phyloP scores from a whole-genome alignment of 2,329 filamentous ascomycete genomes.

The Epichloe brachyelytri region DNA sequence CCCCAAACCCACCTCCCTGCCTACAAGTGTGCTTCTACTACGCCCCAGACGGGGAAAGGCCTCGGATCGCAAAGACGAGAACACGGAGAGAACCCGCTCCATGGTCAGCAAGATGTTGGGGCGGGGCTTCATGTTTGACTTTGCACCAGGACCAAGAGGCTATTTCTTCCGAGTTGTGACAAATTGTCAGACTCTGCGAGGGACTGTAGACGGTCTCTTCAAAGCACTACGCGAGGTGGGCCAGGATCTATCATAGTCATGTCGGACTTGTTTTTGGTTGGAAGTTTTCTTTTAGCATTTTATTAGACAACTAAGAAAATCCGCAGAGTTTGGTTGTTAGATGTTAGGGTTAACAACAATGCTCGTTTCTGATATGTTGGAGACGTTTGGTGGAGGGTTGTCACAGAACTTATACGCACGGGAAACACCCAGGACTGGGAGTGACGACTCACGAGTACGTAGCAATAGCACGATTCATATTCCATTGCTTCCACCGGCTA shows the following conservation, averaged over 20 bases:
- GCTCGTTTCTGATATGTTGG: no score
- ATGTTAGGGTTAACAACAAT: no score
- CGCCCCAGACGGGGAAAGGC: constrained; percentile 39
- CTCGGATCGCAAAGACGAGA: constrained; percentile 25
- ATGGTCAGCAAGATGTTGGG: constrained; percentile 34
- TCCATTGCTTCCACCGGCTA: no score
- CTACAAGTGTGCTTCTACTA: constrained; percentile 94
- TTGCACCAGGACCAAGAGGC: constrained; percentile 40
- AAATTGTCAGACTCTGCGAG: constrained; percentile 38
- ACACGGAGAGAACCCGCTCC: constrained; percentile 34
- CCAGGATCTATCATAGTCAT: constrained; percentile 5
- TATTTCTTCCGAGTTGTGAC: constrained; percentile 46
- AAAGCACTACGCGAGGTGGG: constrained; percentile 37
- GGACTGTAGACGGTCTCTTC: constrained; percentile 40
- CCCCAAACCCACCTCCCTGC: constrained; percentile 66
- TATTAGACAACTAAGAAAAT: no score
- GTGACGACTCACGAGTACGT: no score
- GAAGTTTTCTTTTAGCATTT: not conserved
- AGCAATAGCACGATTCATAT: no score
- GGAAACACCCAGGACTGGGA: no score
- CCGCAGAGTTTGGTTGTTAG: not conserved
- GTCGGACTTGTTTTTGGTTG: not conserved
- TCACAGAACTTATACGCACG: no score
- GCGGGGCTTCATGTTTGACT: constrained; percentile 47
- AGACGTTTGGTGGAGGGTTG: no score